Percentiles rank a stretch among this genome's conserved stretches.
These are phyloP conservation scores for Cytospora mali DNA, from an alignment of 2,329 filamentous ascomycete species.

Conservation along the genomic window DNA sequence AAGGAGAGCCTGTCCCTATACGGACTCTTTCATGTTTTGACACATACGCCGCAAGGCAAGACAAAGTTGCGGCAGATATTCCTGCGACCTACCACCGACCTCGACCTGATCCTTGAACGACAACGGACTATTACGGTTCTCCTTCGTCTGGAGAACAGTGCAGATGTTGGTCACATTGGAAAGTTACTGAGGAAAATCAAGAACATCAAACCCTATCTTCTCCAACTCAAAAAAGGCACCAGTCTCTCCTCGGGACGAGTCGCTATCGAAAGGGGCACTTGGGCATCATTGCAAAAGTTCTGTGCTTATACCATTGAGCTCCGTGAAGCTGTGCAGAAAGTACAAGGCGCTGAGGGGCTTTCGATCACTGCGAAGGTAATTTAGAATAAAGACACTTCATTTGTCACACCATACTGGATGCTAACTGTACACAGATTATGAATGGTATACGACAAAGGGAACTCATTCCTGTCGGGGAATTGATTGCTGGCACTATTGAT, in stretches of 20 bases:
- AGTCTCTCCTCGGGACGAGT: constrained; percentile 51
- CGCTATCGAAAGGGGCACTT: constrained; percentile 67
- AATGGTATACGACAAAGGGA: constrained; percentile 59
- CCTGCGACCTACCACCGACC: constrained; percentile 72
- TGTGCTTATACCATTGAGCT: constrained; percentile 71
- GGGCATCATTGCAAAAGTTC: constrained; percentile 74
- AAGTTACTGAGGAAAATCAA: constrained; percentile 70
- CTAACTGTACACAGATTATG: constrained; percentile 50
- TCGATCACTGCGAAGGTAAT: constrained; percentile 56
- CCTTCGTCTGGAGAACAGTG: constrained; percentile 66
- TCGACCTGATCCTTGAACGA: constrained; percentile 69
- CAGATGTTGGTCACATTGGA: constrained; percentile 56
- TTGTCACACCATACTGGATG: background rate
- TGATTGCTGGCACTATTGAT: constrained; percentile 76
- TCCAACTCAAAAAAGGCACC: constrained; percentile 77
- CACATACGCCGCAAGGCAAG: constrained; percentile 79
- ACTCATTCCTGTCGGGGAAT: constrained; percentile 67
- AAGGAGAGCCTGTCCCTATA: constrained; percentile 86
- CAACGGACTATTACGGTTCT: constrained; percentile 71
- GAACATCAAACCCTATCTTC: constrained; percentile 71
- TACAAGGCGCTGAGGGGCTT: constrained; percentile 56
- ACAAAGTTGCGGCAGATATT: constrained; percentile 76
- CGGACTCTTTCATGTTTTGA: constrained; percentile 76
- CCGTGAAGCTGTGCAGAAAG: constrained; percentile 61
- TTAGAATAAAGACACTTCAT: background rate